Percentiles rank a stretch among this genome's conserved stretches.
phyloP scores from a whole-genome alignment of 2,329 filamentous ascomycete species.

The Sordariomycetes sp. region DNA sequence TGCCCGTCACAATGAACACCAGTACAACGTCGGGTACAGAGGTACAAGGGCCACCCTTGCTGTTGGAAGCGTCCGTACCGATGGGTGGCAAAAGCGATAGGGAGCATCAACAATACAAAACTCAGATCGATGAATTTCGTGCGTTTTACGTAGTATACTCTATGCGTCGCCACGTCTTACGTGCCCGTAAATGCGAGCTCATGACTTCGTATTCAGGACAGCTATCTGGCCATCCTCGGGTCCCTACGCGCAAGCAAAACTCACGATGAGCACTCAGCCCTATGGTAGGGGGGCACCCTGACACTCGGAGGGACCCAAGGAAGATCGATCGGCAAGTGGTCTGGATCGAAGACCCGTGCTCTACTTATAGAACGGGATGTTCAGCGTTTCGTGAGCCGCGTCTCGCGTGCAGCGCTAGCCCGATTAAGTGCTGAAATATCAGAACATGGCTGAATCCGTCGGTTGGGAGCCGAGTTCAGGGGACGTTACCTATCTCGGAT shows the following conservation, averaged over 20 bases:
- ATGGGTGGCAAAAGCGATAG: not conserved
- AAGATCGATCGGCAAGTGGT: not conserved
- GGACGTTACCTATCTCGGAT: no score
- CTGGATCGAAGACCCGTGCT: not conserved
- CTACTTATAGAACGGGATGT: no score
- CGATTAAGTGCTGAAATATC: no score
- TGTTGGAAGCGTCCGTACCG: no score
- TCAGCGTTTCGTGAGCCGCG: no score
- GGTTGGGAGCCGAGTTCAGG: no score
- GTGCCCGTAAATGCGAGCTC: not conserved
- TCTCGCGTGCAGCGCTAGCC: no score
- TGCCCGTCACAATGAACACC: not conserved
- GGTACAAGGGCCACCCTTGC: no score
- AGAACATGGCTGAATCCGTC: no score
- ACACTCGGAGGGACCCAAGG: not conserved
- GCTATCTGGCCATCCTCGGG: not conserved
- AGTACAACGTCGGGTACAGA: not conserved
- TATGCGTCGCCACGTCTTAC: not conserved
- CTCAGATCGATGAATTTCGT: not conserved
- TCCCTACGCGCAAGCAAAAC: not conserved
- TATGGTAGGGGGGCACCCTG: not conserved
- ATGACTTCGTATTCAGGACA: not conserved
- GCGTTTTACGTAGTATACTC: not conserved
- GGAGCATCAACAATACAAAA: not conserved
- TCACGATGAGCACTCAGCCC: not conserved